Base-by-base conservation (phyloP, 805 yeast genomes). In the Candida boleticola region DNA sequence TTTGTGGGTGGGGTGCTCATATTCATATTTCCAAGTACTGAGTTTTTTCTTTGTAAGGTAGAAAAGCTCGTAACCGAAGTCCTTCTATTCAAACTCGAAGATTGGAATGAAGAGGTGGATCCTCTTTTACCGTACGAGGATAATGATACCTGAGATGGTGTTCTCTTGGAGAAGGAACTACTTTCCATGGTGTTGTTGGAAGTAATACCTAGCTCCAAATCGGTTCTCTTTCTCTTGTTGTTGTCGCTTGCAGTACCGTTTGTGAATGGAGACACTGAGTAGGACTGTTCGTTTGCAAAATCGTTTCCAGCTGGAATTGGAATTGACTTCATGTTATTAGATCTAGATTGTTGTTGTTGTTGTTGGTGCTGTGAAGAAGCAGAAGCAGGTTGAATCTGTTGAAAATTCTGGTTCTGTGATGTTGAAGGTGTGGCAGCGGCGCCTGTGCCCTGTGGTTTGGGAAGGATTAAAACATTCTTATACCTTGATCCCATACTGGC, bases 181-280 rank as follows among this genome's bases (percentile, higher is more conserved):
- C 47, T 16, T 17, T 16, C 35, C 7, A 5, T 6, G 14, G 10
- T 23, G 27, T 23, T 40, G 35, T 47, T 23, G 6, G 47, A 61
- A 26, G 10, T 23, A 7, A 11, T 23, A 11, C 27, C 27, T 23
- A 23, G 27, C 9, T 17, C 31, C 39, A 62, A 46, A 33, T 68
- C 74, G 1, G 71, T 60, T 54, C 68, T 69, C 43, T 68, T 69
- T n/a, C 76, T 46, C 51, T 70, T 70, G 48, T 63, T 67, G 37
- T 51, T 57, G n/a, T 43, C 40, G 41, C 51, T 52, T 19, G 26
- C 5, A 19, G 35, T 29, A 10, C 36, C 34, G 9, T n/a, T 20
- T 7, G 41, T 38, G 25, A 38, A 38, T 22, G 41, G 41, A 29
- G 41, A 40, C 16, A 25, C 39, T 23, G 38, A 40, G 34, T 13